These are phyloP conservation scores for Physcia stellaris DNA, from an alignment of 495 filamentous ascomycete genomes.

Conservation along the genomic window DNA sequence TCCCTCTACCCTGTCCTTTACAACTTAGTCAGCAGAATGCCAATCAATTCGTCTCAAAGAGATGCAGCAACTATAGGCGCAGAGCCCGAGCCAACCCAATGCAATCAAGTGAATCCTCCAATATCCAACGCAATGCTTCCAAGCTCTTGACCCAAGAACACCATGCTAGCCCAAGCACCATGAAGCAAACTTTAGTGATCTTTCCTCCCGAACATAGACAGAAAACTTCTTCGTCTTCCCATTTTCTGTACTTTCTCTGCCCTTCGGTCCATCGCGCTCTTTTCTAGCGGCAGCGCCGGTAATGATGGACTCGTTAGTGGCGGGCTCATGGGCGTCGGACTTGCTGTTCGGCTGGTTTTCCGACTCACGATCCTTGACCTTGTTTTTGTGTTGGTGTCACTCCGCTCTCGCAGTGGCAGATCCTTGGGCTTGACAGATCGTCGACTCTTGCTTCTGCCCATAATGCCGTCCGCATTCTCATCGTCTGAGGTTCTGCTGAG, in stretches of 20 bases:
- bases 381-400: conserved; percentile 11
- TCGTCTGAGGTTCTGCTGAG: conserved; percentile 27
- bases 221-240: conserved; percentile 36
- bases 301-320: conserved; percentile 13
- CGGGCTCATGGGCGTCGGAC: conserved; percentile 14
- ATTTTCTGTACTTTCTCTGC: conserved; percentile 26
- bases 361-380: conserved; percentile 11
- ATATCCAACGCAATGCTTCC: too few species aligned
- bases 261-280: conserved; percentile 16
- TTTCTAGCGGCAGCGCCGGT: conserved; percentile 19
- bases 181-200: too few species aligned
- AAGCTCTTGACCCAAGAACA: too few species aligned
- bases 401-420: conserved; percentile 18
- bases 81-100: too few species aligned
- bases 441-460: conserved; percentile 4
- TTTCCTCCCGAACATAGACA: conserved; percentile 31
- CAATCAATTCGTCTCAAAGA: too few species aligned
- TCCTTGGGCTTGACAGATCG: conserved; percentile 5
- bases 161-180: too few species aligned
- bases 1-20: too few species aligned
- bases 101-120: too few species aligned
- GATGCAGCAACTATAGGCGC: too few species aligned
- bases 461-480: neutral
- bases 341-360: conserved; percentile 13
- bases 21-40: too few species aligned